A percentile compares a stretch with the other conserved stretches of the same genome.
These are phyloP conservation scores for Backusella parvicylindrica DNA, from an alignment of 192 early-diverging fungal species.

Conservation along the genomic window DNA sequence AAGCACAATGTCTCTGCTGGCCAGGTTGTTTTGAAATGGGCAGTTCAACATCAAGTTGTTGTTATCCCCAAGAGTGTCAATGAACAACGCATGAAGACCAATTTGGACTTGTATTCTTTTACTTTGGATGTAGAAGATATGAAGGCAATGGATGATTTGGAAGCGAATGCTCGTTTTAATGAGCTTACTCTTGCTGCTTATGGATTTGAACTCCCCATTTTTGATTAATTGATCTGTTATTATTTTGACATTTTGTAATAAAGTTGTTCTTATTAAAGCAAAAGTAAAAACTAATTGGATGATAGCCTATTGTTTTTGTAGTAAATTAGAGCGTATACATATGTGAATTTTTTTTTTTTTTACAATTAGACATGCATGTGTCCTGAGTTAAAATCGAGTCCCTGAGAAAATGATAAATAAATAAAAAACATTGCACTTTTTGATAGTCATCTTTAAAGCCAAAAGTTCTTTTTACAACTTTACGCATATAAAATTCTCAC, in stretches of 20 bases:
- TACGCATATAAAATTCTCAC: too few relatives aligned
- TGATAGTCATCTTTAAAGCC: too few relatives aligned
- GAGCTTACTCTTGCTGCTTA: slow-evolving; percentile 41
- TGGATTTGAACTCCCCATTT: slow-evolving; percentile 43
- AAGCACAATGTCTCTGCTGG: slow-evolving; percentile 48
- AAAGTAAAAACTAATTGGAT: not conserved
- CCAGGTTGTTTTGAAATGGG: slow-evolving; percentile 65
- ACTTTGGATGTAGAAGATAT: slow-evolving; percentile 45
- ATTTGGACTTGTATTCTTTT: slow-evolving; percentile 51
- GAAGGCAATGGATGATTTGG: slow-evolving; percentile 41
- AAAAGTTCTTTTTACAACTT: too few relatives aligned
- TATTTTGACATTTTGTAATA: not conserved
- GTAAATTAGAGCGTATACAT: too few relatives aligned
- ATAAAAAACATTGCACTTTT: too few relatives aligned
- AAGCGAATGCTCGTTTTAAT: slow-evolving; percentile 42
- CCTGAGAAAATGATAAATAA: too few relatives aligned
- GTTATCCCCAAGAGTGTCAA: slow-evolving; percentile 70
- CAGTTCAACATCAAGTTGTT: slow-evolving; percentile 55
- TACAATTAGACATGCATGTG: too few relatives aligned
- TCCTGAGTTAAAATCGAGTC: too few relatives aligned
- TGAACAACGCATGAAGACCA: slow-evolving; percentile 47
- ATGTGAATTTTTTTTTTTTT: too few relatives aligned
- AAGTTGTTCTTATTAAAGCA: too few relatives aligned
- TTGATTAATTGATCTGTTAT: slow-evolving; percentile 30
- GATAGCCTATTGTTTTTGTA: too few relatives aligned